Conservation (phyloP, 106 monocot genomes). For the Acorus gramineus region DNA sequence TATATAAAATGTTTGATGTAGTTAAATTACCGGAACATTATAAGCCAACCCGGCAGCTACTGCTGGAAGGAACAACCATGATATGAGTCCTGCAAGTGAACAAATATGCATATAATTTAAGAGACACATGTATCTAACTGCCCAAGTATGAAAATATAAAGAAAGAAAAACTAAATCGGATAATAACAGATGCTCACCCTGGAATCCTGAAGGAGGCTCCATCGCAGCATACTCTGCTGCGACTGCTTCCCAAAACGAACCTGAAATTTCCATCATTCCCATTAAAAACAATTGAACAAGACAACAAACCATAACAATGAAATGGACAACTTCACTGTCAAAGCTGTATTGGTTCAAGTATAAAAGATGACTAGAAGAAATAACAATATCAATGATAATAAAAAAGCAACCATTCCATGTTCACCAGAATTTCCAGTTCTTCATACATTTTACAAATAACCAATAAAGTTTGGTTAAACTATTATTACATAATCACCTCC, state of each 20-base stretch:
- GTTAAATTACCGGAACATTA: constrained; percentile 58
- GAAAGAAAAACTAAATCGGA: not conserved
- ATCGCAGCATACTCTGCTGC: constrained; percentile 51
- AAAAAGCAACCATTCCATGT: no score
- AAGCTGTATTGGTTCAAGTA: no score
- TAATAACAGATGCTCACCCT: constrained; percentile 30
- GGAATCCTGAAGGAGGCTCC: constrained; percentile 82
- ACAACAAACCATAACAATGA: no score
- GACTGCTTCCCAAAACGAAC: constrained; percentile 55
- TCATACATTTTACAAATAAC: no score
- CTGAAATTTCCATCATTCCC: constrained; percentile 9
- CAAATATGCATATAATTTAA: not conserved
- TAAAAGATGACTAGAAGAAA: no score
- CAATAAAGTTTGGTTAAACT: no score
- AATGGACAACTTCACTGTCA: no score
- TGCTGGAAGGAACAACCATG: constrained; percentile 91
- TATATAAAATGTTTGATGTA: not conserved
- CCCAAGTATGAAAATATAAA: not conserved
- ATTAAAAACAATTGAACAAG: no score
- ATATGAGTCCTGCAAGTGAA: constrained; percentile 53
- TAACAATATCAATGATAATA: no score
- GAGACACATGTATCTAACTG: not conserved
- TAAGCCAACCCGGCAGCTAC: constrained; percentile 50
- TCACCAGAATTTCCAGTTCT: no score
- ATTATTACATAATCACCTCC: no score